Percentiles rank a stretch among this genome's conserved stretches.
Conservation (phyloP, 2,329 filamentous ascomycete species). For the Stachybotrys chlorohalonatus region DNA sequence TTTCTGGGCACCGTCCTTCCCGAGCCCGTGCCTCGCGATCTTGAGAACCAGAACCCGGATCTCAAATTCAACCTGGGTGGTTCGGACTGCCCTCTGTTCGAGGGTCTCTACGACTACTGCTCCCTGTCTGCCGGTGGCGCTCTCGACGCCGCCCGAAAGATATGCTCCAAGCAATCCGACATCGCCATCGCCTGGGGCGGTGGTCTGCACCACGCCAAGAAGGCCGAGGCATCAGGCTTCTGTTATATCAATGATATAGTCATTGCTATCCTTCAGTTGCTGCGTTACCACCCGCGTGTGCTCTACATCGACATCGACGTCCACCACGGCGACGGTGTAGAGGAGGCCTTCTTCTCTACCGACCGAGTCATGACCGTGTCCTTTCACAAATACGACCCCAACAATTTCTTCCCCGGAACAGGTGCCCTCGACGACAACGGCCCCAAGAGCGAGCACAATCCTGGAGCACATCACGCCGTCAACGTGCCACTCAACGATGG, state of each 20-base stretch:
- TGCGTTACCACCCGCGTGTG: conserved; percentile 74
- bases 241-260: conserved; percentile 99
- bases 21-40: conserved; percentile 52
- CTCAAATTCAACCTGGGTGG: conserved; percentile 77
- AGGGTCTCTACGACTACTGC: conserved; percentile 91
- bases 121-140: conserved; percentile 88
- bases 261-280: conserved; percentile 78
- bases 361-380: conserved; percentile 88
- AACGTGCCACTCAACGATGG: conserved; percentile 88
- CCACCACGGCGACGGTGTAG: conserved; percentile 83
- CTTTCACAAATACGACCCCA: conserved; percentile 90
- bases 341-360: conserved; percentile 84
- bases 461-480: conserved; percentile 79
- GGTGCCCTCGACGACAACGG: conserved; percentile 82
- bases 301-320: conserved; percentile 94
- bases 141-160: conserved; percentile 81
- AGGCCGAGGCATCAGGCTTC: conserved; percentile 86
- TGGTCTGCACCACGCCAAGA: conserved; percentile 93
- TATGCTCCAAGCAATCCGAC: conserved; percentile 78
- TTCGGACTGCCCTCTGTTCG: conserved; percentile 93
- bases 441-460: conserved; percentile 71
- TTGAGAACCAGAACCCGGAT: conserved; percentile 54
- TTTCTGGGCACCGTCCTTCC: conserved; percentile 70
- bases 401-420: conserved; percentile 81
- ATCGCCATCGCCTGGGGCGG: conserved; percentile 98